A percentile compares a stretch with the other conserved stretches of the same genome.
These are phyloP conservation scores for Flaveria ramosissima DNA, from an alignment of 129 eudicot genomes.

Conservation along the genomic window DNA sequence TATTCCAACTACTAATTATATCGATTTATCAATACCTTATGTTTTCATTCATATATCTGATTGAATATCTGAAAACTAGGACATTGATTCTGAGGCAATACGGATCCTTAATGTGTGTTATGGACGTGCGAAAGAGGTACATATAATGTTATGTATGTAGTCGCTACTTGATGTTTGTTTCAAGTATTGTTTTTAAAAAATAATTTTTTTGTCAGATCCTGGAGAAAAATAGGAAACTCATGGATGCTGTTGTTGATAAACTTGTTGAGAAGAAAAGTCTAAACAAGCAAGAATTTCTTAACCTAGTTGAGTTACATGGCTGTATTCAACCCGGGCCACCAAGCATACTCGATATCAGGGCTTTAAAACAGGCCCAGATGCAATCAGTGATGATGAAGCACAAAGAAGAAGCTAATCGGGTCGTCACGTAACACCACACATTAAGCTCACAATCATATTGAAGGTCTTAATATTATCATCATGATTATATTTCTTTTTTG, in stretches of 20 bases:
- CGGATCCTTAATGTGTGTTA: slow-evolving; percentile 67
- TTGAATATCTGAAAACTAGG: slow-evolving; percentile 42
- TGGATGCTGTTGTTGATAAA: slow-evolving; percentile 71
- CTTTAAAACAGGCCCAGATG: slow-evolving; percentile 49
- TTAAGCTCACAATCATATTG: neutral
- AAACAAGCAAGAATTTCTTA: slow-evolving; percentile 65
- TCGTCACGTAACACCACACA: neutral
- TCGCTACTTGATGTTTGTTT: slow-evolving; percentile 11
- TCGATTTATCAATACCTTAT: slow-evolving; percentile 4
- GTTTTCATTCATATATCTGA: slow-evolving; percentile 12
- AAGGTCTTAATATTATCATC: neutral
- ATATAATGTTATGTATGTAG: neutral
- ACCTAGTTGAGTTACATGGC: slow-evolving; percentile 71
- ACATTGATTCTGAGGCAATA: slow-evolving; percentile 75
- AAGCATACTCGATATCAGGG: slow-evolving; percentile 68
- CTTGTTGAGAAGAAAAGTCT: slow-evolving; percentile 71
- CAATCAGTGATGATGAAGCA: slow-evolving; percentile 46
- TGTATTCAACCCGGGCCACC: slow-evolving; percentile 62
- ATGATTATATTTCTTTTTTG: neutral
- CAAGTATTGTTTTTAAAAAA: neutral
- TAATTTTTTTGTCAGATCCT: slow-evolving; percentile 48
- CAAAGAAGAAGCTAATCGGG: slow-evolving; percentile 40
- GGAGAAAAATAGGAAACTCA: slow-evolving; percentile 60
- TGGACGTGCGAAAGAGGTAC: slow-evolving; percentile 75
- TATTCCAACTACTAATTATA: slow-evolving; percentile 28